phyloP scores from a whole-genome alignment of 2,329 filamentous ascomycete genomes.

The Fusarium sp. region DNA sequence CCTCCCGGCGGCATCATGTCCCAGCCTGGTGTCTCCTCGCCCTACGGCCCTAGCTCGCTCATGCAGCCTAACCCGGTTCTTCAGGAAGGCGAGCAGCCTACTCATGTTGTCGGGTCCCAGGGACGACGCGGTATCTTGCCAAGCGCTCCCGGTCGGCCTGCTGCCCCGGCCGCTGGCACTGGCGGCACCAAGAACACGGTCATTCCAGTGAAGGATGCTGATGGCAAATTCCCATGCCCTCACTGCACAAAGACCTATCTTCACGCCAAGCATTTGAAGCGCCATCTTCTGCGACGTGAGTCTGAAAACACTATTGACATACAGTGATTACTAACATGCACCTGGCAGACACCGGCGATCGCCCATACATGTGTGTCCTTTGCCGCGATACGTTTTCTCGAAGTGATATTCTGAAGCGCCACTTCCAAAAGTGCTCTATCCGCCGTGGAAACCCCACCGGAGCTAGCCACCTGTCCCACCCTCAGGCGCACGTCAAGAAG shows the following conservation, averaged over 20 bases:
- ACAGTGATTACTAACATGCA: conserved; percentile 42
- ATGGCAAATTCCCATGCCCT: conserved; percentile 97
- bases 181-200: conserved; percentile 77
- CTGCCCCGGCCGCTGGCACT: conserved; percentile 74
- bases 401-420: conserved; percentile 97
- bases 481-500: conserved; percentile 87
- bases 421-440: conserved; percentile 99
- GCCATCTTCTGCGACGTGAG: conserved; percentile 95
- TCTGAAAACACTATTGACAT: conserved; percentile 49
- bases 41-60: conserved; percentile 66
- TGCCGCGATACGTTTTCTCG: conserved; percentile 98
- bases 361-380: conserved; percentile 96
- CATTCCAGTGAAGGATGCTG: conserved; percentile 92
- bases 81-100: conserved; percentile 70
- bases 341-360: conserved; percentile 85
- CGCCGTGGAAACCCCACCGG: conserved; percentile 94
- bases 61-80: conserved; percentile 65
- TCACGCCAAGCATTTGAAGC: conserved; percentile 96
- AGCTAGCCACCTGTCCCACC: conserved; percentile 91
- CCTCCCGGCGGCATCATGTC: conserved; percentile 70
- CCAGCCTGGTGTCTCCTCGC: conserved; percentile 63
- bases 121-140: conserved; percentile 90
- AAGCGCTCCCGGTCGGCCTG: conserved; percentile 84
- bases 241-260: conserved; percentile 99
- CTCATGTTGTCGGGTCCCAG: conserved; percentile 94